phyloP scores from a whole-genome alignment of 768 basidiomycete genomes.

The Thelephora ganbajun region DNA sequence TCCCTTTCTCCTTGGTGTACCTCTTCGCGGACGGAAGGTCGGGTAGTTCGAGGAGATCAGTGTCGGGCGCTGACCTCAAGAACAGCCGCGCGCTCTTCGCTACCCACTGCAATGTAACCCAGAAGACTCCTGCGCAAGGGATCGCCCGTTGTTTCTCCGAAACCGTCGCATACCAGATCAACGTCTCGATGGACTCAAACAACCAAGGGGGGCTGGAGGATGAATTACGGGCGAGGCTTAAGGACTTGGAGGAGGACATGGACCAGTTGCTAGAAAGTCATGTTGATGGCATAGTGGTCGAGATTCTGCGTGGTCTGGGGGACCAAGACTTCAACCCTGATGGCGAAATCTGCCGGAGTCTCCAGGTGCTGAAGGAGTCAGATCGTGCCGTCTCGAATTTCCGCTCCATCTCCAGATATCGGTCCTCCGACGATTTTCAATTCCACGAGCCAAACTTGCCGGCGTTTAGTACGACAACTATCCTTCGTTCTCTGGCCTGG shows the following conservation, averaged over 20 bases:
- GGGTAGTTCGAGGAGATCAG: too few relatives aligned
- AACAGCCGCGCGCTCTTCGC: conserved; percentile 35
- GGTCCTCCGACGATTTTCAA: conserved; percentile 30
- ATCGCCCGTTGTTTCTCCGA: conserved; percentile 53
- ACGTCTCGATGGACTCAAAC: conserved; percentile 27
- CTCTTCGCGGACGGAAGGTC: conserved; percentile 26
- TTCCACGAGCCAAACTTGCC: conserved; percentile 59
- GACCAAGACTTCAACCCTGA: conserved; percentile 49
- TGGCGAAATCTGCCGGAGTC: conserved; percentile 33
- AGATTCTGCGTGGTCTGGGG: conserved; percentile 46
- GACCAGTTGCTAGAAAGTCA: conserved; percentile 24
- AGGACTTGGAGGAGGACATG: conserved; percentile 19
- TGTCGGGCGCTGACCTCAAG: conserved; percentile 14
- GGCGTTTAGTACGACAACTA: conserved; percentile 29
- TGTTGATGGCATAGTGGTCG: conserved; percentile 41
- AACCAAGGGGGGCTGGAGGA: conserved; percentile 18
- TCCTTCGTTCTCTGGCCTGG: conserved; percentile 51
- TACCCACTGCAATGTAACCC: conserved; percentile 47
- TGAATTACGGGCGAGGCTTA: conserved; percentile 21
- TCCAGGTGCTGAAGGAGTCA: conserved; percentile 24
- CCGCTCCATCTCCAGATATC: conserved; percentile 35
- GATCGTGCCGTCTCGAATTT: conserved; percentile 32
- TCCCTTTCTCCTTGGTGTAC: conserved; percentile 51
- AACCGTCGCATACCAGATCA: conserved; percentile 48
- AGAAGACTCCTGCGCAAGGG: conserved; percentile 35